Evolutionary conservation across 148 eudicot species (phyloP).

Genomic region (Rhododendron ovatum): DNA sequence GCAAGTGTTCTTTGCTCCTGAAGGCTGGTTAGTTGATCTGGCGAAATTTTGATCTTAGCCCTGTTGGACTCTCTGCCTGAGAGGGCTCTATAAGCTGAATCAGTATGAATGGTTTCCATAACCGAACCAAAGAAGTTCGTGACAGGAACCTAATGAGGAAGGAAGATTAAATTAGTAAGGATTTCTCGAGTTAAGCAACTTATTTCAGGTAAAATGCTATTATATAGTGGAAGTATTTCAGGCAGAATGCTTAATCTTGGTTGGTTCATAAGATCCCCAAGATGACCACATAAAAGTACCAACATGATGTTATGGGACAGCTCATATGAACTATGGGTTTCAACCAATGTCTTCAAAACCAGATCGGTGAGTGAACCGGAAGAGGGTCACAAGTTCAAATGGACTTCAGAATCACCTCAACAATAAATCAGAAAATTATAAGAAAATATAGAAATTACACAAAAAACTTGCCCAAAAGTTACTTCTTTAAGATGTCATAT

Average conservation of each 20-base stretch:
- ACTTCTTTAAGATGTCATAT: background rate
- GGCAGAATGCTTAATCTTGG: background rate
- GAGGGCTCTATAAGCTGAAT: slow-evolving; percentile 72
- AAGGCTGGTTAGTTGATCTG: slow-evolving; percentile 24
- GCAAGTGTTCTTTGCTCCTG: slow-evolving; percentile 25
- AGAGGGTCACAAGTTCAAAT: background rate
- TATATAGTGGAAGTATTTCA: background rate
- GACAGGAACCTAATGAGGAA: slow-evolving; percentile 66
- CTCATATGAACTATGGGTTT: background rate
- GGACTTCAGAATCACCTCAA: background rate
- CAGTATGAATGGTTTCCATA: slow-evolving; percentile 92
- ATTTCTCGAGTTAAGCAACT: background rate
- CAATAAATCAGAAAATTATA: background rate
- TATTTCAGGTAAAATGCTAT: background rate
- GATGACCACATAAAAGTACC: background rate
- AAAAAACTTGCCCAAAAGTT: background rate
- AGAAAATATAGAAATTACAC: background rate
- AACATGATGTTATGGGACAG: background rate
- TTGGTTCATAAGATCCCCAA: background rate
- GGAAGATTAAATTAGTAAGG: background rate
- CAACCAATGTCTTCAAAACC: background rate
- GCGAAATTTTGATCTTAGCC: slow-evolving; percentile 22
- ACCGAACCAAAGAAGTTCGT: slow-evolving; percentile 97
- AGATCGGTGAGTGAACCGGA: background rate
- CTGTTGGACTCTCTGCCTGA: slow-evolving; percentile 34